Evolutionary conservation across 1,139 yeast species (phyloP), one percentile per base, ranked within the genome.

Genomic region (Candida pseudoviswanathii): DNA sequence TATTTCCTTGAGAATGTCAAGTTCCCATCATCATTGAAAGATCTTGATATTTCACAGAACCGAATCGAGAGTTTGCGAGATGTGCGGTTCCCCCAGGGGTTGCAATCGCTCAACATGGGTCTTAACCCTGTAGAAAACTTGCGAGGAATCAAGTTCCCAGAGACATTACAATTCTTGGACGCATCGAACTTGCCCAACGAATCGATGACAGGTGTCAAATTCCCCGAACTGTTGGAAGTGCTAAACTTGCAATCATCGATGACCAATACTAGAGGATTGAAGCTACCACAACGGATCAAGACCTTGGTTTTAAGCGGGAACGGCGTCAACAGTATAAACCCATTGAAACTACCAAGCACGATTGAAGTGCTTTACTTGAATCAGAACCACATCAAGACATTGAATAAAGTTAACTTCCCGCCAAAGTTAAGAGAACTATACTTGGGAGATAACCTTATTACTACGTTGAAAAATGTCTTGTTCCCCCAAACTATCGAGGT

Each of bases 291-390:
- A 25, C 58, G 56, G 31, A 54, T 75, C 16, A 61, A 59, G 49
- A 60, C 65, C 21, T 58, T 75, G 34, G 70, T 74, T 43, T 58
- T 76, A 51, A 69, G 73, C n/a, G 66, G 64, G 43, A 69, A 74
- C 57, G 80, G 80, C 3, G 78, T 76, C 37, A 75, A 75, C 55
- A 74, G 79, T 56, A 73, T 76, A 31, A 75, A 75, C 53, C 80
- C 81, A 1, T 66, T 76, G 49, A 74, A 73, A 51, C 61, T 76
- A 29, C 80, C 80, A 1, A 68, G 72, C 54, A 63, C 73, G 5
- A 67, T 75, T 42, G 75, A 73, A 57, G 63, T 60, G 9, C 59
- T 76, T 16, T 71, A 70, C 53, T 64, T 76, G 56, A 67, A 68
- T 44, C 63, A 70, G 52, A 76, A 76, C 56, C 75, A 75, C 51